These are phyloP conservation scores for Schizophyllum amplum DNA, from an alignment of 1,284 basidiomycete species.

Conservation along the genomic window DNA sequence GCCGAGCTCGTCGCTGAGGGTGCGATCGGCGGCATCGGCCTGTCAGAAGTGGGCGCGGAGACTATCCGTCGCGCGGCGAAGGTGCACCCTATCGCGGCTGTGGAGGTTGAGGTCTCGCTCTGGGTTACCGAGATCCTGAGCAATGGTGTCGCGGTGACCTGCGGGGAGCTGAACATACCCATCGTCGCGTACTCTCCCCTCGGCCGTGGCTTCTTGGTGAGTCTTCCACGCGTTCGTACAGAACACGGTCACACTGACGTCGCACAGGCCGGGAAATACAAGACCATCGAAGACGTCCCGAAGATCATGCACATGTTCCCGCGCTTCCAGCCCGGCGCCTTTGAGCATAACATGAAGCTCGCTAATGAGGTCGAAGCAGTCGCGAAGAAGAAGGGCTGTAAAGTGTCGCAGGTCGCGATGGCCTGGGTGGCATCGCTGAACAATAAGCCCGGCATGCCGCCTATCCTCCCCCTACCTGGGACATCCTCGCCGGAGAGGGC, in stretches of 20 bases:
- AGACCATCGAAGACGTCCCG: slow-evolving; percentile 31
- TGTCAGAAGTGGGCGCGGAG: slow-evolving; percentile 14
- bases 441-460: slow-evolving; percentile 38
- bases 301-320: slow-evolving; percentile 17
- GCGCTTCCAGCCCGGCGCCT: slow-evolving; percentile 26
- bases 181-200: slow-evolving; percentile 35
- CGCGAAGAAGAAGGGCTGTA: slow-evolving; percentile 40
- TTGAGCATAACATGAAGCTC: slow-evolving; percentile 48
- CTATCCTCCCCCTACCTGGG: slow-evolving; percentile 48
- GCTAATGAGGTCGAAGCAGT: slow-evolving; percentile 39
- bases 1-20: slow-evolving; percentile 26
- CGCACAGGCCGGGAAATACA: slow-evolving; percentile 32
- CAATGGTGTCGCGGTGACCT: slow-evolving; percentile 27
- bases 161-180: slow-evolving; percentile 29
- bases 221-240: slow-evolving; percentile 14
- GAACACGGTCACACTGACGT: neutral
- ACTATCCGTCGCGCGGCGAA: slow-evolving; percentile 46
- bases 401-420: slow-evolving; percentile 49
- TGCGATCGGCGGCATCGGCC: slow-evolving; percentile 11
- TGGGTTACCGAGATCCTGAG: slow-evolving; percentile 39
- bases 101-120: slow-evolving; percentile 47
- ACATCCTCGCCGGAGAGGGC: slow-evolving; percentile 22
- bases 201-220: slow-evolving; percentile 27
- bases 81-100: slow-evolving; percentile 38
- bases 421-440: slow-evolving; percentile 50